Conservation (phyloP, 495 filamentous ascomycete genomes). For the Articulospora tetracladia region DNA sequence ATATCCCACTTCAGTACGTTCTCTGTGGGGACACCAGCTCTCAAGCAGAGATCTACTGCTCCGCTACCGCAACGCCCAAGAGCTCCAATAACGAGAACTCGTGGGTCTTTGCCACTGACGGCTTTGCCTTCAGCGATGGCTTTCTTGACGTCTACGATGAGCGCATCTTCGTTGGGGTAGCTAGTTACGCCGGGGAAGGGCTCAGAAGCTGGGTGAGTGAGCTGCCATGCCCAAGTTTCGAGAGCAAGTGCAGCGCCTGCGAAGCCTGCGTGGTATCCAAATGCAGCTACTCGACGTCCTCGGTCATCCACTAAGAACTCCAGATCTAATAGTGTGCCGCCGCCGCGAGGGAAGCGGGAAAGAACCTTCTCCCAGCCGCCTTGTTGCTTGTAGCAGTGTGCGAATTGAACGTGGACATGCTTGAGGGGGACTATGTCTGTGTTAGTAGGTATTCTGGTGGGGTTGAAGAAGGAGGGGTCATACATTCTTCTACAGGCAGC, state of each 20-base stretch:
- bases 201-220: conserved; percentile 58
- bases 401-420: conserved; percentile 85
- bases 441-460: conserved; percentile 7
- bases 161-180: conserved; percentile 71
- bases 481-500: conserved; percentile 78
- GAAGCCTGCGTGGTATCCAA: conserved; percentile 79
- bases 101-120: conserved; percentile 42
- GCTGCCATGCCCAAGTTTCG: conserved; percentile 78
- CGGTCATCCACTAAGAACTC: conserved; percentile 82
- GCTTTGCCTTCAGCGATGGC: conserved; percentile 53
- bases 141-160: conserved; percentile 71
- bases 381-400: conserved; percentile 84
- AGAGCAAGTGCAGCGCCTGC: conserved; percentile 79
- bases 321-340: conserved; percentile 81
- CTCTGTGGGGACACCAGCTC: conserved; percentile 68
- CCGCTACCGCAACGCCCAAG: conserved; percentile 85
- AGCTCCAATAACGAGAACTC: conserved; percentile 59
- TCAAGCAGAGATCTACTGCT: conserved; percentile 73
- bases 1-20: conserved; percentile 91
- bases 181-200: conserved; percentile 63
- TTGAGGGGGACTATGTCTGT: conserved; percentile 62
- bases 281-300: conserved; percentile 73
- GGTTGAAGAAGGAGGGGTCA: conserved; percentile 19
- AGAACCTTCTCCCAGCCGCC: conserved; percentile 80
- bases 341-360: conserved; percentile 74